A percentile compares a stretch with the other conserved stretches of the same genome.
Evolutionary conservation across 192 early-diverging fungal species (phyloP).

Genomic region (Mortierella hygrophila): DNA sequence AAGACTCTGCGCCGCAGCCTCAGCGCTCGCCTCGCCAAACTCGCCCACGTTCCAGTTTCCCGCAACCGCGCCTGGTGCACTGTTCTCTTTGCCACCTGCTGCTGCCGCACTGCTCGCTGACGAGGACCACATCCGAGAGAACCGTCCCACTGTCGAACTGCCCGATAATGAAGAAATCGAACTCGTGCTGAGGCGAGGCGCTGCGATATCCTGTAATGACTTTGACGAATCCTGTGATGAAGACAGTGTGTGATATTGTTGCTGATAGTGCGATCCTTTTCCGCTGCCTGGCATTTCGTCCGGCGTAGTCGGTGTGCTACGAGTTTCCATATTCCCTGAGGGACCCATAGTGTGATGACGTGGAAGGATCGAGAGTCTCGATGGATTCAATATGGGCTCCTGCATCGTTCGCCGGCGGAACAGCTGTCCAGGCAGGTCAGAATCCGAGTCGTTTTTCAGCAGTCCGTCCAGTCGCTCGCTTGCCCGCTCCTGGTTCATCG

Average conservation of each 20-base stretch:
- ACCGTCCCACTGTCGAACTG: slow-evolving; percentile 32
- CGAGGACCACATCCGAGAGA: slow-evolving; percentile 46
- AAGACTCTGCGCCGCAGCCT: slow-evolving; percentile 20
- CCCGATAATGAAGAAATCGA: slow-evolving; percentile 29
- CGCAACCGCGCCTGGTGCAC: background rate
- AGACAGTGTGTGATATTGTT: background rate
- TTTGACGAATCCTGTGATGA: background rate
- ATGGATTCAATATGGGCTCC: background rate
- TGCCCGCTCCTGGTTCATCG: slow-evolving; percentile 24
- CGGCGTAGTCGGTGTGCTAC: background rate
- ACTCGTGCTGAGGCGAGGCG: slow-evolving; percentile 23
- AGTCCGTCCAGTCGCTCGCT: slow-evolving; percentile 5
- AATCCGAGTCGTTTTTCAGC: slow-evolving; percentile 35
- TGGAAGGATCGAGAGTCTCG: slow-evolving; percentile 12
- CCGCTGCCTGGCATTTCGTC: background rate
- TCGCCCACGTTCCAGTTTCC: slow-evolving; percentile 31
- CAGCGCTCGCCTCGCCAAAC: slow-evolving; percentile 34
- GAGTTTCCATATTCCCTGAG: background rate
- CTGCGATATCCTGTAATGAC: slow-evolving; percentile 19
- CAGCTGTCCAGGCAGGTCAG: slow-evolving; percentile 33
- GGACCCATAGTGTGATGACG: slow-evolving; percentile 35
- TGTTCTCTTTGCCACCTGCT: slow-evolving; percentile 19
- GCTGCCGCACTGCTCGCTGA: background rate
- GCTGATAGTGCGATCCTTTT: background rate
- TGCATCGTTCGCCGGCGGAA: slow-evolving; percentile 43